Evolutionary conservation across 129 eudicot species (phyloP).

Genomic region (Flaveria robusta): DNA sequence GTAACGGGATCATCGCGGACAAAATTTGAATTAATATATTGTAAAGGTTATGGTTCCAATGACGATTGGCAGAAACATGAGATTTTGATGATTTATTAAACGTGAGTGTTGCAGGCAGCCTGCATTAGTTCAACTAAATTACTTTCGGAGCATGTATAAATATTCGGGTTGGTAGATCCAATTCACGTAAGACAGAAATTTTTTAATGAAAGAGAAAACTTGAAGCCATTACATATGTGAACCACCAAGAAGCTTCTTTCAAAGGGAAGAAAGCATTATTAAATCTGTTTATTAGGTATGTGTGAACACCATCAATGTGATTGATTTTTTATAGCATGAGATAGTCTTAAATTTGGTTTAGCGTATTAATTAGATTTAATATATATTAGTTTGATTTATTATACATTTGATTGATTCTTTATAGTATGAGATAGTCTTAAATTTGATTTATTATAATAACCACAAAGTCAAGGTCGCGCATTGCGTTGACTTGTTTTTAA

Average conservation of each 20-base stretch:
- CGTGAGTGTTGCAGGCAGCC: constrained; percentile 31
- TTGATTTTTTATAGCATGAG: neutral
- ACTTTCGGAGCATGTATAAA: neutral
- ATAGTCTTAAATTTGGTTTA: neutral
- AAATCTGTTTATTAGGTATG: neutral
- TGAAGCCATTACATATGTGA: constrained; percentile 17
- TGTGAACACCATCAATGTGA: neutral
- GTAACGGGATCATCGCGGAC: constrained; percentile 42
- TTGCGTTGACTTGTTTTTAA: too few relatives aligned
- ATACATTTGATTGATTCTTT: neutral
- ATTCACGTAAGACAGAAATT: constrained; percentile 23
- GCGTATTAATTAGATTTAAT: too few relatives aligned
- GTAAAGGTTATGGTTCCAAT: constrained; percentile 27
- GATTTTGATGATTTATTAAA: neutral
- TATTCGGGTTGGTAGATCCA: constrained; percentile 28
- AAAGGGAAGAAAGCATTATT: neutral
- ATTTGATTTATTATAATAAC: neutral
- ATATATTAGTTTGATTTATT: too few relatives aligned
- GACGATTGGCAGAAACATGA: constrained; percentile 23
- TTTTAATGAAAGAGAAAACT: constrained; percentile 7
- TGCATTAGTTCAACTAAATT: constrained; percentile 33
- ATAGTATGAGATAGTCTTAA: neutral
- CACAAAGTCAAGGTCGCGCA: too few relatives aligned
- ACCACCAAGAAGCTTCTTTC: constrained; percentile 37
- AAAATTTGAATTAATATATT: constrained; percentile 18